Base-by-base conservation (phyloP, 148 eudicot genomes). In the Cornus controversa region DNA sequence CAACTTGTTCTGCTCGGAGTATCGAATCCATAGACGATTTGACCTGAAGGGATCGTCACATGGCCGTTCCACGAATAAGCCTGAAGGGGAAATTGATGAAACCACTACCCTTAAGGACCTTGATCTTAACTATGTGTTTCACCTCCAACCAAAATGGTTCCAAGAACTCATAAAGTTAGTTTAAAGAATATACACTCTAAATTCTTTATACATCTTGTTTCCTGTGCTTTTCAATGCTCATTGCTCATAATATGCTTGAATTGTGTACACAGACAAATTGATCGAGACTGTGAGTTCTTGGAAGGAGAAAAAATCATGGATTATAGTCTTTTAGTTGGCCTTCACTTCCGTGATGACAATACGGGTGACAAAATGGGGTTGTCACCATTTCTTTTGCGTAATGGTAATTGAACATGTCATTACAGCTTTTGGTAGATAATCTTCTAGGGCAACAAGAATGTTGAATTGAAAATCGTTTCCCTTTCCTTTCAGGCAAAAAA, bases 91-190 rank as follows among this genome's bases (percentile, higher is more conserved):
- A 58, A 96, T 96, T 72, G 99, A 96, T 80, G 99, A 93, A 81
- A 90, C 97, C 11, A 96, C 99, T 34, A 96, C 99, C 70, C 92
- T 96, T 28, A 96, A 96, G 90, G 99, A 96, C 81, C 98, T 96
- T 69, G 99, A 96, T 77, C 93, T 96, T 7, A 88, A 96, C 69
- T 96, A 82, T 80, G 95, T 88, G 14, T 96, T 96, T 72, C 97
- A 95, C 9, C 88, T 96, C n/a, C 98, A 96, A 53, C 72, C 76
- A 75, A 91, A 82, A 69, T 90, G 98, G 98, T 91, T 91, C 86
- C 92, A 93, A 81, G 97, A 93, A 76, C 82, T 93, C 58, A 89
- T 93, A 84, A 96, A 91, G 99, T 96, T 65, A 89, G 98, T 88
- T 67, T 11, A 4, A 0, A 9, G 45, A 60, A 3, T 50, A 74